phyloP scores from a whole-genome alignment of 2,329 filamentous ascomycete genomes.

The Peltaster fructicola region DNA sequence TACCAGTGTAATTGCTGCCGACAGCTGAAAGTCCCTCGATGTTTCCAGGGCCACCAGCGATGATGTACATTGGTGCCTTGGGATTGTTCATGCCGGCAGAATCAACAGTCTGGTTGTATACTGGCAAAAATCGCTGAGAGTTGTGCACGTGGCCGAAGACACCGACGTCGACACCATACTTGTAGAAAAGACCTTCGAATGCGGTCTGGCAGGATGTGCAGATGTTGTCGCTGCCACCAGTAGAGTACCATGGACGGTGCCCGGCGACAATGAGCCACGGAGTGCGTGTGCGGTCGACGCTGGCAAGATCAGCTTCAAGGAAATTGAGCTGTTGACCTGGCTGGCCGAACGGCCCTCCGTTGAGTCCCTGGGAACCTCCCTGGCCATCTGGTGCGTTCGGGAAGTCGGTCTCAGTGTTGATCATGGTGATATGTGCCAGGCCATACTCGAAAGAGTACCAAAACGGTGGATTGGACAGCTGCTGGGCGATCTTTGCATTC shows the following conservation, averaged over 20 bases:
- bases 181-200: conserved; percentile 37
- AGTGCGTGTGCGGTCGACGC: conserved; percentile 37
- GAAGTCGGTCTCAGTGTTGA: conserved; percentile 42
- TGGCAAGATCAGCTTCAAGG: conserved; percentile 36
- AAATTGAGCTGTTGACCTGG: conserved; percentile 35
- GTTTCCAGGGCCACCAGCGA: conserved; percentile 39
- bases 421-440: conserved; percentile 36
- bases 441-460: conserved; percentile 46
- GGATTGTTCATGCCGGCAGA: conserved; percentile 31
- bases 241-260: conserved; percentile 25
- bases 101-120: conserved; percentile 17
- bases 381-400: conserved; percentile 29
- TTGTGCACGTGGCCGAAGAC: conserved; percentile 43
- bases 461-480: conserved; percentile 34
- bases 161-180: conserved; percentile 39
- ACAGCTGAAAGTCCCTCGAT: conserved; percentile 34
- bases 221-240: conserved; percentile 13
- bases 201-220: conserved; percentile 33
- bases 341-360: conserved; percentile 33
- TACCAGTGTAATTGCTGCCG: conserved; percentile 26
- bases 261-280: conserved; percentile 34
- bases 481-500: conserved; percentile 28
- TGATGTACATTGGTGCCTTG: conserved; percentile 37
- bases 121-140: conserved; percentile 34
- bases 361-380: conserved; percentile 24